phyloP scores from a whole-genome alignment of 768 basidiomycete genomes.

The Lanmaoa rubissima region DNA sequence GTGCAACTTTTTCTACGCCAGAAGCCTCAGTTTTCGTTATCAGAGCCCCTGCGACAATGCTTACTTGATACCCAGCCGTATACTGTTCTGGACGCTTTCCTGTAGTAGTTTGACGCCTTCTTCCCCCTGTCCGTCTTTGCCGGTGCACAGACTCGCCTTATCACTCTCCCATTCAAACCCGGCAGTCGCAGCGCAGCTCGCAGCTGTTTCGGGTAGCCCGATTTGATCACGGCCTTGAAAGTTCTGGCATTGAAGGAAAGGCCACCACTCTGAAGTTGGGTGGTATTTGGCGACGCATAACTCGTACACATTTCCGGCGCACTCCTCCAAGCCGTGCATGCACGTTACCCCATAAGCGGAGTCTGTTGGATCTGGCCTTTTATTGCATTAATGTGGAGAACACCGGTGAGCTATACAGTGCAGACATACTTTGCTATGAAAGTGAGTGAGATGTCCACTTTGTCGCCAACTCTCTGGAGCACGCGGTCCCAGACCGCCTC shows the following conservation, averaged over 20 bases:
- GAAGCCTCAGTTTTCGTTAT: slow-evolving; percentile 7
- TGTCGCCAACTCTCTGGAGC: slow-evolving; percentile 55
- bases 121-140: slow-evolving; percentile 52
- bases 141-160: slow-evolving; percentile 55
- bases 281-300: slow-evolving; percentile 72
- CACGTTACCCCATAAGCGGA: slow-evolving; percentile 78
- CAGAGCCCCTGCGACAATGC: slow-evolving; percentile 16
- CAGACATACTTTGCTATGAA: slow-evolving; percentile 71
- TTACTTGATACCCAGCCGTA: slow-evolving; percentile 58
- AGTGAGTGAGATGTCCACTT: slow-evolving; percentile 65
- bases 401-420: slow-evolving; percentile 1
- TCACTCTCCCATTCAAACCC: slow-evolving; percentile 69
- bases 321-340: slow-evolving; percentile 78
- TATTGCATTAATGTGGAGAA: slow-evolving; percentile 9
- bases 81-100: slow-evolving; percentile 48
- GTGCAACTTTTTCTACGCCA: slow-evolving; percentile 78
- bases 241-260: slow-evolving; percentile 81
- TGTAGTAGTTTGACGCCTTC: slow-evolving; percentile 67
- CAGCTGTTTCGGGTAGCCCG: slow-evolving; percentile 62
- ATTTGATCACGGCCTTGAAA: slow-evolving; percentile 57
- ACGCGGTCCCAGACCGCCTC: slow-evolving; percentile 77
- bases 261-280: slow-evolving; percentile 67
- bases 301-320: slow-evolving; percentile 86
- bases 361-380: slow-evolving; percentile 62
- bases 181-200: slow-evolving; percentile 61